Evolutionary conservation across 2,329 filamentous ascomycete genomes (phyloP).

Genomic region (Sordariomycetes sp.): DNA sequence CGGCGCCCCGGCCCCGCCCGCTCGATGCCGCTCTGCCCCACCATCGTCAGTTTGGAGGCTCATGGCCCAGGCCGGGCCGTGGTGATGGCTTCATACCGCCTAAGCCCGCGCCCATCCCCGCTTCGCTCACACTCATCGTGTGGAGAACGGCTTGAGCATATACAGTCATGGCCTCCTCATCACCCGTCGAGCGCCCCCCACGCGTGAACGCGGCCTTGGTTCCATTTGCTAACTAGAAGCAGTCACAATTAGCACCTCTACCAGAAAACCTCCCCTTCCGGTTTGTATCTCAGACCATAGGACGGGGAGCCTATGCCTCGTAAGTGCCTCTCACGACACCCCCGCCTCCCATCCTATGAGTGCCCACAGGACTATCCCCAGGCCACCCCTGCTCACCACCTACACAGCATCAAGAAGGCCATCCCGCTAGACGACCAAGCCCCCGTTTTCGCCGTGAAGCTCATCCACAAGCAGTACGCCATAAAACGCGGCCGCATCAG

Average conservation of each 20-base stretch:
- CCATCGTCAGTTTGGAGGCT: neutral
- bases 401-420: slow-evolving; percentile 78
- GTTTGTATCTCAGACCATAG: slow-evolving; percentile 92
- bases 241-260: slow-evolving; percentile 84
- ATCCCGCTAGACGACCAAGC: slow-evolving; percentile 56
- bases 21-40: neutral
- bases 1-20: too few species aligned
- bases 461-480: slow-evolving; percentile 96
- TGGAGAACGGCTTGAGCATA: neutral
- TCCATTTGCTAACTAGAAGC: slow-evolving; percentile 12
- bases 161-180: neutral
- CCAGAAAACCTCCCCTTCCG: slow-evolving; percentile 82
- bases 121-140: neutral
- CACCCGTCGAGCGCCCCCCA: neutral
- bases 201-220: neutral
- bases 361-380: neutral
- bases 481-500: slow-evolving; percentile 80
- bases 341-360: neutral
- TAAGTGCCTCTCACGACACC: slow-evolving; percentile 28
- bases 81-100: neutral
- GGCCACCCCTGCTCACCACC: neutral
- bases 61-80: neutral
- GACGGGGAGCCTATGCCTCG: slow-evolving; percentile 95
- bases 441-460: slow-evolving; percentile 92
- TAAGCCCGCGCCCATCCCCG: neutral